Evolutionary conservation across 2,329 filamentous ascomycete species (phyloP).

Genomic region (Pezicula rhizophila): DNA sequence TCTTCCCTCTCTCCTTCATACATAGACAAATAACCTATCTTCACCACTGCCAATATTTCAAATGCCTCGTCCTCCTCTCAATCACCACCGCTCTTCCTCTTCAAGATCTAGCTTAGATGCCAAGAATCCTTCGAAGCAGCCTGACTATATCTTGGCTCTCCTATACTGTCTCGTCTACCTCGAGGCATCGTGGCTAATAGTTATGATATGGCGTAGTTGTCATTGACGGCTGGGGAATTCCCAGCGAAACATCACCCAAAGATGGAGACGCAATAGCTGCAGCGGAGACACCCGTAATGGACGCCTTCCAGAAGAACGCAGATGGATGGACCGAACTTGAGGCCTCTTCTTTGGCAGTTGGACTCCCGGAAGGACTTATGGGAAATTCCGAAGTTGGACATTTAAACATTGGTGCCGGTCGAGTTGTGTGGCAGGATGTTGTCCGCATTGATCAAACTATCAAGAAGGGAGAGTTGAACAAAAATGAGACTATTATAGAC

Average conservation of each 20-base stretch:
- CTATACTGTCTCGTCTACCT: constrained; percentile 51
- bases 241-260: constrained; percentile 71
- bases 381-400: constrained; percentile 98
- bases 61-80: constrained; percentile 4
- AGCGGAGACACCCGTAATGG: constrained; percentile 92
- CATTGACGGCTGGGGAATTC: constrained; percentile 97
- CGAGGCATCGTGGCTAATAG: constrained; percentile 54
- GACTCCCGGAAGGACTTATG: constrained; percentile 94
- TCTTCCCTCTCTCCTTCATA: neutral
- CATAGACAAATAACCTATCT: no score
- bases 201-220: constrained; percentile 66
- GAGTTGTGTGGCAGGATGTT: constrained; percentile 97
- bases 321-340: constrained; percentile 90
- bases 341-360: constrained; percentile 91
- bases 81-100: neutral
- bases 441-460: constrained; percentile 92
- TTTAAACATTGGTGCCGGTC: constrained; percentile 94
- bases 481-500: constrained; percentile 35
- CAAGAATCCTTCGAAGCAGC: constrained; percentile 13
- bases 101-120: neutral
- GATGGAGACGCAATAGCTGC: constrained; percentile 93
- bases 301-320: constrained; percentile 74
- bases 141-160: constrained; percentile 35
- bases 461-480: constrained; percentile 41
- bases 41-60: constrained; percentile 24